Conservation (phyloP, 345 rosid genomes). For the Lumnitzera littorea region DNA sequence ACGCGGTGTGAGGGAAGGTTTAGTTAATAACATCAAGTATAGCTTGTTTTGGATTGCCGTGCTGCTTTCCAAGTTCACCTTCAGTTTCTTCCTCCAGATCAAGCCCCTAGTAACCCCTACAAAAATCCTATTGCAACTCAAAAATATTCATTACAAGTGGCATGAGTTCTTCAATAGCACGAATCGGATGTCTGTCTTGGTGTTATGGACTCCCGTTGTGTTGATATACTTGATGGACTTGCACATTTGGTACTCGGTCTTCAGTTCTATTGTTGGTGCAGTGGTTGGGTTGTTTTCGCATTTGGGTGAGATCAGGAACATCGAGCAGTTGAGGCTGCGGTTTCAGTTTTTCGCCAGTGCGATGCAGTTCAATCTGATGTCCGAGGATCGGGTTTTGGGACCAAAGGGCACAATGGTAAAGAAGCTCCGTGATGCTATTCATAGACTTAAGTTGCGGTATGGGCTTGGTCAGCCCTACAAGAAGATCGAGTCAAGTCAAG, state of each 20-base stretch:
- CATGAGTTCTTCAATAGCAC: constrained; percentile 68
- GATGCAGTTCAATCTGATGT: constrained; percentile 84
- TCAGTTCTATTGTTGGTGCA: constrained; percentile 63
- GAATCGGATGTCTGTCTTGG: constrained; percentile 41
- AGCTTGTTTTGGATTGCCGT: constrained; percentile 67
- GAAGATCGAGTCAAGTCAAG: constrained; percentile 80
- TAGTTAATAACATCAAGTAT: constrained; percentile 62
- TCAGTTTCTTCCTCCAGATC: constrained; percentile 84
- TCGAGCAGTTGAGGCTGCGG: constrained; percentile 78
- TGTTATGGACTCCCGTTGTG: constrained; percentile 76
- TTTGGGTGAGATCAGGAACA: constrained; percentile 86
- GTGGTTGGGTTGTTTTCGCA: constrained; percentile 63
- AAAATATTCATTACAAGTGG: constrained; percentile 34
- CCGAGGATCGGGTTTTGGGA: constrained; percentile 44
- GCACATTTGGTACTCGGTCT: constrained; percentile 86
- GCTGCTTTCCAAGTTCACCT: constrained; percentile 51
- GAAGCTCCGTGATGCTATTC: constrained; percentile 76
- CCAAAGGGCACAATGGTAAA: constrained; percentile 56
- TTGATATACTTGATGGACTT: constrained; percentile 74
- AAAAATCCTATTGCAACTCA: constrained; percentile 35
- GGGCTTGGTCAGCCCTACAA: constrained; percentile 76
- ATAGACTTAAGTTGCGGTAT: constrained; percentile 63
- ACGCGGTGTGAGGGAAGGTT: constrained; percentile 89
- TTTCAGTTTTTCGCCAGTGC: constrained; percentile 94
- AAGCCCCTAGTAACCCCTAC: constrained; percentile 69